Percentiles rank a stretch among this genome's conserved stretches.
phyloP scores from a whole-genome alignment of 2,329 filamentous ascomycete species.

The Neofusicoccum cordaticola region DNA sequence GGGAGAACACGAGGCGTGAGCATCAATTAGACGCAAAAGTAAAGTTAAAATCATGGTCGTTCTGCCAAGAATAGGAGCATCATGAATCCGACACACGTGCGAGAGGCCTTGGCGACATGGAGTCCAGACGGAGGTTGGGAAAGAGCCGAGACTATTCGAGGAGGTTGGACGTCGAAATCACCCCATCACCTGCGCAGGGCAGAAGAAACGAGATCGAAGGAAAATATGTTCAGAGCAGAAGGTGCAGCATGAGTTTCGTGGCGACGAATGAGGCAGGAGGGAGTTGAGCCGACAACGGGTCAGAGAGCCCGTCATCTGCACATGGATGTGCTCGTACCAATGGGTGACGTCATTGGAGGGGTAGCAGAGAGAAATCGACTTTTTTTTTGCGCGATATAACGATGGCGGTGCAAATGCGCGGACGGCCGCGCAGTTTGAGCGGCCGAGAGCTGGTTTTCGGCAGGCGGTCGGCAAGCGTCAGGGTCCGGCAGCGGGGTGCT shows the following conservation, averaged over 20 bases:
- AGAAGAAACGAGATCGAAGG: neutral
- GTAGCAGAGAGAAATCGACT: neutral
- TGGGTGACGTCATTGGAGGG: neutral
- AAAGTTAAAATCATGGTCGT: neutral
- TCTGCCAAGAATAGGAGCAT: neutral
- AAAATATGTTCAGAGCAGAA: no score
- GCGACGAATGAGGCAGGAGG: neutral
- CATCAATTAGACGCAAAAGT: neutral
- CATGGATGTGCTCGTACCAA: neutral
- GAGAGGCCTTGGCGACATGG: neutral
- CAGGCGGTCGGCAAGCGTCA: neutral
- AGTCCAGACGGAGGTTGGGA: neutral
- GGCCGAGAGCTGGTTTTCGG: neutral
- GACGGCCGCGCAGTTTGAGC: neutral
- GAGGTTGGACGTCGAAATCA: neutral
- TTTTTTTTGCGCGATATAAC: neutral
- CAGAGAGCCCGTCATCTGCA: neutral
- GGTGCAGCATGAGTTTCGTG: no score
- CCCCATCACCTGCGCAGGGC: no score
- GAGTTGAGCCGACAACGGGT: neutral
- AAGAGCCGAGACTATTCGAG: neutral
- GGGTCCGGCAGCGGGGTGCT: neutral
- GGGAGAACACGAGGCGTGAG: neutral
- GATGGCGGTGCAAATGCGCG: neutral
- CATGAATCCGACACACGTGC: neutral